These are phyloP conservation scores for Tylopilus felleus DNA, from an alignment of 768 basidiomycete species.

Conservation along the genomic window DNA sequence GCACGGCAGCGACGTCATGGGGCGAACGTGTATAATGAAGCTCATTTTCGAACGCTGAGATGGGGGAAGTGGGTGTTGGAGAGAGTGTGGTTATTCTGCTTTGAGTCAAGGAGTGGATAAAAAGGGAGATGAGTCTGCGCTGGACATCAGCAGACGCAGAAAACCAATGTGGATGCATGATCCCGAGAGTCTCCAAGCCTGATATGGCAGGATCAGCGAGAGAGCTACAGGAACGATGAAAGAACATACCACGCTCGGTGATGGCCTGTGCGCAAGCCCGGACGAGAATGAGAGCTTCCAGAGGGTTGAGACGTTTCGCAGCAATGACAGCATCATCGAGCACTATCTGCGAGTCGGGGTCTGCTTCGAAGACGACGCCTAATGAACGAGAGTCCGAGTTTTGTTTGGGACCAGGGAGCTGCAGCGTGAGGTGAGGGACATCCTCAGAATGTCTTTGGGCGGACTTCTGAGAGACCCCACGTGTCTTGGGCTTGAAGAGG, in stretches of 20 bases:
- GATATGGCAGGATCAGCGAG: slow-evolving; percentile 1
- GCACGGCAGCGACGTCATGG: slow-evolving; percentile 75
- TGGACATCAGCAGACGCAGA: slow-evolving; percentile 71
- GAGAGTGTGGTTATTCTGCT: slow-evolving; percentile 47
- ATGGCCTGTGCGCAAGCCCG: slow-evolving; percentile 69
- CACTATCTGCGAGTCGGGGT: slow-evolving; percentile 44
- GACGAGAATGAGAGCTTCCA: slow-evolving; percentile 62
- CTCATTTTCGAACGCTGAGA: slow-evolving; percentile 60
- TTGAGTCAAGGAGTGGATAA: slow-evolving; percentile 60
- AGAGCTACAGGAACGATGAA: slow-evolving; percentile 1
- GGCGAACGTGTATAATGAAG: slow-evolving; percentile 62
- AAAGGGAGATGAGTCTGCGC: slow-evolving; percentile 62
- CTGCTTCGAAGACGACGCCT: slow-evolving; percentile 58
- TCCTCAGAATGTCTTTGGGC: slow-evolving; percentile 31
- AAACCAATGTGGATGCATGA: slow-evolving; percentile 86
- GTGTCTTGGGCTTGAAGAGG: slow-evolving; percentile 49
- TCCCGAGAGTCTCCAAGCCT: slow-evolving; percentile 80
- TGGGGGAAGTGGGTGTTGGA: slow-evolving; percentile 44
- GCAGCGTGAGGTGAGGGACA: slow-evolving; percentile 60
- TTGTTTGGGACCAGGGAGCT: slow-evolving; percentile 52
- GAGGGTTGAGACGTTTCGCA: slow-evolving; percentile 54
- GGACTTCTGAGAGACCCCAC: slow-evolving; percentile 35
- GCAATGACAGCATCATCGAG: slow-evolving; percentile 56
- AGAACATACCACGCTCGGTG: slow-evolving; percentile 52
- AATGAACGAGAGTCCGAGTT: slow-evolving; percentile 46